These are phyloP conservation scores for Penicillium turbatum DNA, from an alignment of 495 filamentous ascomycete species.

Conservation along the genomic window DNA sequence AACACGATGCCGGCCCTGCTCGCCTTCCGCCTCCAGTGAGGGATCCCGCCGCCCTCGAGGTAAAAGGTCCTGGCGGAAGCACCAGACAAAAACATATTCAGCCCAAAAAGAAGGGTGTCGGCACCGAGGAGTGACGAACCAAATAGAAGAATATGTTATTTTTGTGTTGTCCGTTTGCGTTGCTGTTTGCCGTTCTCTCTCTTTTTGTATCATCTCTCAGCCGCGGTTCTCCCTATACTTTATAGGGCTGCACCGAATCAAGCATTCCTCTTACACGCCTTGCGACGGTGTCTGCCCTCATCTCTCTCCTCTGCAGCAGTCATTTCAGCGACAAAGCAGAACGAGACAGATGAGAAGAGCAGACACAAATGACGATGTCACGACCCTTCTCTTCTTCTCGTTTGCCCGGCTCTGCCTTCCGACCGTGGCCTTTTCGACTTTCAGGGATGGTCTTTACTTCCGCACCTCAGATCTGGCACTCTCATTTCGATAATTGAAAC, in stretches of 20 bases:
- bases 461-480: constrained; percentile 8
- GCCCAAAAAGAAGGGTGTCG: constrained; percentile 48
- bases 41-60: constrained; percentile 26
- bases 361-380: constrained; percentile 26
- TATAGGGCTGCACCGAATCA: constrained; percentile 5
- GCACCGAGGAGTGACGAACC: constrained; percentile 33
- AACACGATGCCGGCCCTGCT: constrained; percentile 53
- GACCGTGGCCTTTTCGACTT: constrained; percentile 25
- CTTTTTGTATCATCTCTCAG: constrained; percentile 19
- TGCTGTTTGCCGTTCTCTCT: neutral
- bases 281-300: constrained; percentile 1
- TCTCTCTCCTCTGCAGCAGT: neutral
- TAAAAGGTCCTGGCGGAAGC: constrained; percentile 20
- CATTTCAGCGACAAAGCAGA: neutral
- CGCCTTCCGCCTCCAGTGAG: constrained; percentile 31
- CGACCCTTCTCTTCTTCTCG: constrained; percentile 29
- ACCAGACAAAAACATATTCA: constrained; percentile 44
- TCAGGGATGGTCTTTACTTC: constrained; percentile 21
- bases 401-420: constrained; percentile 9
- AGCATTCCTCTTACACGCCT: constrained; percentile 3
- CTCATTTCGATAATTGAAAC: neutral
- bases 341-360: neutral
- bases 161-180: constrained; percentile 11
- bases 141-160: constrained; percentile 20
- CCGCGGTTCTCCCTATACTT: constrained; percentile 1